Evolutionary conservation across 257 asterid genomes (phyloP).

Genomic region (Fraxinus anomala): DNA sequence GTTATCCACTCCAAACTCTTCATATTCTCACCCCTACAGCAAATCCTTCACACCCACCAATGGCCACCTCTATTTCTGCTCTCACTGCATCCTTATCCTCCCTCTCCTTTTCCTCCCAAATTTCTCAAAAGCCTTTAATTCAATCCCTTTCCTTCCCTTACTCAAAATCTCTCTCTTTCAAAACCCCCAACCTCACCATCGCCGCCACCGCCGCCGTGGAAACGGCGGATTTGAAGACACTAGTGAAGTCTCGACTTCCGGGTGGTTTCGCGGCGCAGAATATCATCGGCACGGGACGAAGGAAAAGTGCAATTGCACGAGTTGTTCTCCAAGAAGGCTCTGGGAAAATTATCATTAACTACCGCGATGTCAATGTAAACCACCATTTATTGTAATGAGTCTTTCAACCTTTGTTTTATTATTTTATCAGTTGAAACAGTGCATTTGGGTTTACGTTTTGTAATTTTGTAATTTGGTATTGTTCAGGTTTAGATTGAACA

Average conservation of each 20-base stretch:
- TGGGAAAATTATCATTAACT: slow-evolving; percentile 75
- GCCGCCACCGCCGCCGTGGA: slow-evolving; percentile 47
- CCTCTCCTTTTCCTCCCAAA: slow-evolving; percentile 81
- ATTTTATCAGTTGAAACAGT: neutral
- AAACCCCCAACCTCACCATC: slow-evolving; percentile 39
- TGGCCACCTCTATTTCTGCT: slow-evolving; percentile 59
- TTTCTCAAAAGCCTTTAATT: slow-evolving; percentile 47
- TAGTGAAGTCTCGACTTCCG: slow-evolving; percentile 86
- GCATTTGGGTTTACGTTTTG: neutral
- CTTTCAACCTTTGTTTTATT: neutral
- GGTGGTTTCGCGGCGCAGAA: slow-evolving; percentile 97
- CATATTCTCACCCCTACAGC: neutral
- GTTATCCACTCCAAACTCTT: slow-evolving; percentile 22
- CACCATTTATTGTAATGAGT: neutral
- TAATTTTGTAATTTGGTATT: neutral
- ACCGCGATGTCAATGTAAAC: slow-evolving; percentile 84
- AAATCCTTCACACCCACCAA: slow-evolving; percentile 13
- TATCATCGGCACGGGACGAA: slow-evolving; percentile 80
- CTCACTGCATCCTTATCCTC: slow-evolving; percentile 75
- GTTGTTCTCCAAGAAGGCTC: slow-evolving; percentile 96
- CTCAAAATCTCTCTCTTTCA: slow-evolving; percentile 39
- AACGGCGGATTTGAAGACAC: slow-evolving; percentile 53
- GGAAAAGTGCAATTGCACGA: slow-evolving; percentile 91
- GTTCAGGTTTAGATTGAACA: neutral
- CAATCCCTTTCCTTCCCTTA: slow-evolving; percentile 39